These are phyloP conservation scores for Nepenthes gracilis DNA, from an alignment of 148 eudicot genomes.

Conservation along the genomic window DNA sequence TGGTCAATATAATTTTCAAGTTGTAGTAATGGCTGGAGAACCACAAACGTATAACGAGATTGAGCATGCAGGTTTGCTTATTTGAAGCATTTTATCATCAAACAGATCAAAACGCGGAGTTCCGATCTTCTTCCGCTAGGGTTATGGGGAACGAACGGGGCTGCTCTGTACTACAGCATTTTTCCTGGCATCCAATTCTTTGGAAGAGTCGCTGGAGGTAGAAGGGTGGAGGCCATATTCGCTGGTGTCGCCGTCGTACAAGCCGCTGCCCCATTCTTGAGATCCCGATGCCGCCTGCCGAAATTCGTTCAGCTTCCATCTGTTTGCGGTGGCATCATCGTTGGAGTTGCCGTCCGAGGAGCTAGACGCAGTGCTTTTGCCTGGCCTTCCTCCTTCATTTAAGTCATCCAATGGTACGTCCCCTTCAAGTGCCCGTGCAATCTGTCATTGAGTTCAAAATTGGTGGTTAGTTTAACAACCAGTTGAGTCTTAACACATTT, in stretches of 20 bases:
- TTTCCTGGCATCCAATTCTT: slow-evolving; percentile 9
- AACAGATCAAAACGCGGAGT: too few relatives aligned
- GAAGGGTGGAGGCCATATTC: slow-evolving; percentile 20
- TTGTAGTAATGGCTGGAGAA: too few relatives aligned
- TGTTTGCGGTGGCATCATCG: slow-evolving; percentile 45
- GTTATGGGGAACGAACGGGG: too few relatives aligned
- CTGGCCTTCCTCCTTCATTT: slow-evolving; percentile 26
- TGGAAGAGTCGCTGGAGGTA: slow-evolving; percentile 14
- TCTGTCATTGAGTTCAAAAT: slow-evolving; percentile 16
- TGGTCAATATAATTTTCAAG: too few relatives aligned
- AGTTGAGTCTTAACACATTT: slow-evolving; percentile 11
- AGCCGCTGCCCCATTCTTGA: slow-evolving; percentile 22
- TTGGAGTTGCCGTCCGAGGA: slow-evolving; percentile 16
- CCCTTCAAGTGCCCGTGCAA: slow-evolving; percentile 65
- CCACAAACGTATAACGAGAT: too few relatives aligned
- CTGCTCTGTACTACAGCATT: too few relatives aligned
- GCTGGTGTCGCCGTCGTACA: slow-evolving; percentile 11
- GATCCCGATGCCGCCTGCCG: slow-evolving; percentile 39
- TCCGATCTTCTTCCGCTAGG: too few relatives aligned
- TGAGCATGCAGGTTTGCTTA: too few relatives aligned
- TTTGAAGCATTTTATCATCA: too few relatives aligned
- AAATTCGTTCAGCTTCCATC: slow-evolving; percentile 51
- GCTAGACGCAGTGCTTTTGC: slow-evolving; percentile 8
- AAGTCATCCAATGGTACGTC: slow-evolving; percentile 53
- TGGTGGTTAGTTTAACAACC: neutral